phyloP scores from a whole-genome alignment of 2,329 filamentous ascomycete genomes.

The Stagonosporopsis rhizophila region DNA sequence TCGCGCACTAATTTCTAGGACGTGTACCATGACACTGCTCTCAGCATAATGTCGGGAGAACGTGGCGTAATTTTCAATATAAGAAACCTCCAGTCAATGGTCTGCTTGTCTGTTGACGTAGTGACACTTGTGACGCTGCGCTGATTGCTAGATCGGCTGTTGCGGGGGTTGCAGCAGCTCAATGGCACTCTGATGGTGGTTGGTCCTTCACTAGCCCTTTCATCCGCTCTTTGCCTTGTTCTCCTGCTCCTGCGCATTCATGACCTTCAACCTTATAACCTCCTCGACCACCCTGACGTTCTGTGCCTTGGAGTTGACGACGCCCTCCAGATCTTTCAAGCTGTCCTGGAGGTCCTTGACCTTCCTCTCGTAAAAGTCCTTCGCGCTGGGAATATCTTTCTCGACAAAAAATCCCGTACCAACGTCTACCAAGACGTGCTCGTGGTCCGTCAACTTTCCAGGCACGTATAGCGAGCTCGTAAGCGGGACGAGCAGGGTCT shows the following conservation, averaged over 20 bases:
- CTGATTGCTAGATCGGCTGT: background rate
- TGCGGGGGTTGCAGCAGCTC: background rate
- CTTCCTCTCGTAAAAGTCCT: constrained; percentile 72
- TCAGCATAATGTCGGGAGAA: background rate
- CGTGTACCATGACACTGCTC: background rate
- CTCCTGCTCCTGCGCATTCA: constrained; percentile 42
- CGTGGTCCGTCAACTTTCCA: constrained; percentile 68
- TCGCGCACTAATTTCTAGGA: background rate
- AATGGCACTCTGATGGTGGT: background rate
- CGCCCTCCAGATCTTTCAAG: constrained; percentile 71
- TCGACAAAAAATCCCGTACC: constrained; percentile 95
- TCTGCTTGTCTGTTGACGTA: background rate
- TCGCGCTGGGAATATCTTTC: constrained; percentile 72
- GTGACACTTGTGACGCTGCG: background rate
- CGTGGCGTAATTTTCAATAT: background rate
- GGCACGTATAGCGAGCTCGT: constrained; percentile 95
- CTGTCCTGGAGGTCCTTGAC: constrained; percentile 70
- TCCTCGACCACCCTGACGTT: constrained; percentile 90
- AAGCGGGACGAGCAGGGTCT: constrained; percentile 83
- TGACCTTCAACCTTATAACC: constrained; percentile 54
- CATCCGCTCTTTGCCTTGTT: constrained; percentile 34
- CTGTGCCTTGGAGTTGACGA: constrained; percentile 77
- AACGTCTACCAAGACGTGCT: constrained; percentile 74
- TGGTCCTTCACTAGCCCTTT: constrained; percentile 3
- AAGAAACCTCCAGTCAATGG: background rate